A percentile compares a stretch with the other conserved stretches of the same genome.
Evolutionary conservation across 2,329 filamentous ascomycete genomes (phyloP).

Genomic region (Penicillium expansum): DNA sequence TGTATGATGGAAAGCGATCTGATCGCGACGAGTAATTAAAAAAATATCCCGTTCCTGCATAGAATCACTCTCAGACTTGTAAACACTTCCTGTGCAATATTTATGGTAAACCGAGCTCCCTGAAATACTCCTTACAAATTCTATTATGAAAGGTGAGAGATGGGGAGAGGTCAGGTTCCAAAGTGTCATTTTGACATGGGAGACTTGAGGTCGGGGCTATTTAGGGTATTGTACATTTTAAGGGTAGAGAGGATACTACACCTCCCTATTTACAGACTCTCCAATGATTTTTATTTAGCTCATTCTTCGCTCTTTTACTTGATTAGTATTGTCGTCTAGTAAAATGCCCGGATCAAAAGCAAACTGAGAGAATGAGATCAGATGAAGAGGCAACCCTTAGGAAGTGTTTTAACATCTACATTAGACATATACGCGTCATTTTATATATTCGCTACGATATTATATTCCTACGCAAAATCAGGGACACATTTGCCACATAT

Average conservation of each 20-base stretch:
- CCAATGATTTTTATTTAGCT: background rate
- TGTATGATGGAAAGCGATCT: conserved; percentile 29
- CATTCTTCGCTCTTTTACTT: background rate
- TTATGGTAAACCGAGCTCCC: background rate
- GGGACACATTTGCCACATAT: no score
- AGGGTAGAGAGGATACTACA: background rate
- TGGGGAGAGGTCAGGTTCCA: no score
- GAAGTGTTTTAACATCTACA: background rate
- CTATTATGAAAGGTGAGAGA: background rate
- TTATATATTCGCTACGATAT: background rate
- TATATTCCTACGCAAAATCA: no score
- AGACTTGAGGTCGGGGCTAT: background rate
- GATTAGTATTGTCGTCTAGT: background rate
- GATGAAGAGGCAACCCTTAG: background rate
- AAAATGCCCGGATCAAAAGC: background rate
- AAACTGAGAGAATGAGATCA: background rate
- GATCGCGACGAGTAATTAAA: conserved; percentile 29
- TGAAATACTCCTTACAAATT: background rate
- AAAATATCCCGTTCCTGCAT: conserved; percentile 21
- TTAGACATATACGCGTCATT: background rate
- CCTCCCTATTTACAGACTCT: background rate
- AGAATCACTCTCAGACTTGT: conserved; percentile 10
- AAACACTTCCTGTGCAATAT: background rate
- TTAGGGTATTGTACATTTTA: background rate
- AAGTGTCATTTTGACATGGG: background rate